These are phyloP conservation scores for Phalaenopsis hybrid DNA, from an alignment of 116 monocot genomes.

Conservation along the genomic window DNA sequence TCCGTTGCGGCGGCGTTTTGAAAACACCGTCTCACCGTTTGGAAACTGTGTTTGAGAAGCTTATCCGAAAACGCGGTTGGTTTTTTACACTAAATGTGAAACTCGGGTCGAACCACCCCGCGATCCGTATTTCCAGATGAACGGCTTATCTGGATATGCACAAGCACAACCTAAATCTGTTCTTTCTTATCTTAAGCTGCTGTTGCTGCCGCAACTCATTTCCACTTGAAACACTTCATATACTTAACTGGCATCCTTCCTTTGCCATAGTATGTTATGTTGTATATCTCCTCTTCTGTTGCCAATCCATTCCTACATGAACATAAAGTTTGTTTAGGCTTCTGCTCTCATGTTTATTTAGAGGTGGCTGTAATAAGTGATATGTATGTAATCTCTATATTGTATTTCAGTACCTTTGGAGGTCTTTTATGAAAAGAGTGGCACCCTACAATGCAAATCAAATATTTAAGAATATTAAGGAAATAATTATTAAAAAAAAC, in stretches of 20 bases:
- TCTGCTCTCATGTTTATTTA: not conserved
- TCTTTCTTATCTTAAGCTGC: too few species aligned
- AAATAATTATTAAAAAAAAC: not conserved
- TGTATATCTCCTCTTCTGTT: constrained; percentile 76
- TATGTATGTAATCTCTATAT: too few species aligned
- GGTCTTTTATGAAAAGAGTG: constrained; percentile 74
- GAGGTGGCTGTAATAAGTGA: not conserved
- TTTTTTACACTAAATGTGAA: too few species aligned
- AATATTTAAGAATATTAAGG: not conserved
- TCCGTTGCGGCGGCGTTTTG: too few species aligned
- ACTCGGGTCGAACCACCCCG: too few species aligned
- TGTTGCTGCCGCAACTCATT: too few species aligned
- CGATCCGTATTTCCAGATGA: too few species aligned
- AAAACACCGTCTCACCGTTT: too few species aligned
- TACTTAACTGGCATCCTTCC: constrained; percentile 83
- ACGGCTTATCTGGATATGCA: too few species aligned
- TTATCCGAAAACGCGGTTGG: too few species aligned
- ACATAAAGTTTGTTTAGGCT: not conserved
- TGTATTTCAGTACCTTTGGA: constrained; percentile 47
- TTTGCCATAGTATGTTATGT: constrained; percentile 88
- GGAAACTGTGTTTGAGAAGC: too few species aligned
- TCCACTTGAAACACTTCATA: not conserved
- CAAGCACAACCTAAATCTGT: too few species aligned
- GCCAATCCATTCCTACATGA: constrained; percentile 48
- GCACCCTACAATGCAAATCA: constrained; percentile 48